phyloP scores from a whole-genome alignment of 495 filamentous ascomycete species.

The Penicillium psychrofluorescens region DNA sequence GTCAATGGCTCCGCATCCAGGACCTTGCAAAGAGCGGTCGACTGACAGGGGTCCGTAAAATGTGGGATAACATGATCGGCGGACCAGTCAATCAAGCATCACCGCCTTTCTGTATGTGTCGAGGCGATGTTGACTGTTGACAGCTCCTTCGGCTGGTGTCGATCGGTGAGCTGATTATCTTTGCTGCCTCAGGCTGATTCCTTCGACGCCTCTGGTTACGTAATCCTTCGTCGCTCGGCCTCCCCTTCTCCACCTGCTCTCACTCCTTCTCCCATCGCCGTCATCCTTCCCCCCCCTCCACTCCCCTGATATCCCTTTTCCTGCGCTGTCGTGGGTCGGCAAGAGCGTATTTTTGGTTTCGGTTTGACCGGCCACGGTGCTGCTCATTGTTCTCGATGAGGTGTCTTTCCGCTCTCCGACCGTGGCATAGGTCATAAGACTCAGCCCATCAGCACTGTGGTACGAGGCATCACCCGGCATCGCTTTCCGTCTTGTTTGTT shows the following conservation, averaged over 20 bases:
- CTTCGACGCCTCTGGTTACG: slow-evolving; percentile 11
- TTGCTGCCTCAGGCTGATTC: slow-evolving; percentile 11
- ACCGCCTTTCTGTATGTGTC: no score
- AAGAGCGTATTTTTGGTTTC: slow-evolving; percentile 1
- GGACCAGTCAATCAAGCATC: not conserved
- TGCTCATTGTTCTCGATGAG: slow-evolving; percentile 33
- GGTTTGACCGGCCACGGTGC: slow-evolving; percentile 13
- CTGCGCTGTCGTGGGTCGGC: no score
- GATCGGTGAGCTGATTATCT: no score
- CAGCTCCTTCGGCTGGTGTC: no score
- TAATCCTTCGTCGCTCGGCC: slow-evolving; percentile 15
- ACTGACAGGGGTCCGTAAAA: no score
- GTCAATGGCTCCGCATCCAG: no score
- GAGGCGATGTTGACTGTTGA: no score
- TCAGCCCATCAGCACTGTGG: slow-evolving; percentile 13
- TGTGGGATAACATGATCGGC: not conserved
- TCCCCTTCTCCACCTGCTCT: slow-evolving; percentile 13
- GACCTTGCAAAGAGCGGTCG: no score
- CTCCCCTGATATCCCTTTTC: not conserved
- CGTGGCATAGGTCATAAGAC: slow-evolving; percentile 32
- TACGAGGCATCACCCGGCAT: slow-evolving; percentile 14
- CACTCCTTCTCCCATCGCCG: slow-evolving; percentile 7
- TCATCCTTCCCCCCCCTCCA: slow-evolving; percentile 7
- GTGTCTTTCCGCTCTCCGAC: slow-evolving; percentile 24
- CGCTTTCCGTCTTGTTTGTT: slow-evolving; percentile 5